Evolutionary conservation across 371 early-diverging fungal genomes (phyloP).

Genomic region (Phascolomyces articulosus): DNA sequence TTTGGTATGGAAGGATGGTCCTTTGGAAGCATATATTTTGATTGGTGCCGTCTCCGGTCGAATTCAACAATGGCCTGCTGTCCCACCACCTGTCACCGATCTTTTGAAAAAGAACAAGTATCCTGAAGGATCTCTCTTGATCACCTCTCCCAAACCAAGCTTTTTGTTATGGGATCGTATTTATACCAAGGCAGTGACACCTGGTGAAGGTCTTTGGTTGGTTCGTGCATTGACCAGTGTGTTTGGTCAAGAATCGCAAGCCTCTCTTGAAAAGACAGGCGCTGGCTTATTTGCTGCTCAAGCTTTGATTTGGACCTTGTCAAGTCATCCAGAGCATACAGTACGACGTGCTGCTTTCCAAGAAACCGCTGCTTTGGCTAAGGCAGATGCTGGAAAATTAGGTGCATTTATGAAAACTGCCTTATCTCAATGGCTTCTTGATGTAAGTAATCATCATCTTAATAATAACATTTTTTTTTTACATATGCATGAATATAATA

Average conservation of each 20-base stretch:
- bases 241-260: constrained; percentile 35
- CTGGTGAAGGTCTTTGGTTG: constrained; percentile 78
- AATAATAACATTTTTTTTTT: neutral
- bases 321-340: constrained; percentile 54
- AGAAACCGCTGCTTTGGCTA: constrained; percentile 43
- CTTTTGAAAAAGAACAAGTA: constrained; percentile 47
- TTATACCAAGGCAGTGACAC: constrained; percentile 71
- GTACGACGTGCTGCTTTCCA: constrained; percentile 55
- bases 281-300: constrained; percentile 39
- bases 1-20: constrained; percentile 66
- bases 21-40: constrained; percentile 75
- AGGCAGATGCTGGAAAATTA: constrained; percentile 38
- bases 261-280: constrained; percentile 38
- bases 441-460: constrained; percentile 40
- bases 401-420: constrained; percentile 48
- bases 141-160: constrained; percentile 61
- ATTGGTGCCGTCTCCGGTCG: constrained; percentile 55
- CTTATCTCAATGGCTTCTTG: constrained; percentile 58
- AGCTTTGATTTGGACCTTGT: constrained; percentile 58
- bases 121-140: constrained; percentile 31
- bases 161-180: constrained; percentile 84
- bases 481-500: neutral
- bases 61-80: constrained; percentile 43
- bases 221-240: constrained; percentile 62
- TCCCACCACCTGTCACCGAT: constrained; percentile 34